These are phyloP conservation scores for Rhizopus sp. DNA, from an alignment of 371 early-diverging fungal genomes.

Conservation along the genomic window DNA sequence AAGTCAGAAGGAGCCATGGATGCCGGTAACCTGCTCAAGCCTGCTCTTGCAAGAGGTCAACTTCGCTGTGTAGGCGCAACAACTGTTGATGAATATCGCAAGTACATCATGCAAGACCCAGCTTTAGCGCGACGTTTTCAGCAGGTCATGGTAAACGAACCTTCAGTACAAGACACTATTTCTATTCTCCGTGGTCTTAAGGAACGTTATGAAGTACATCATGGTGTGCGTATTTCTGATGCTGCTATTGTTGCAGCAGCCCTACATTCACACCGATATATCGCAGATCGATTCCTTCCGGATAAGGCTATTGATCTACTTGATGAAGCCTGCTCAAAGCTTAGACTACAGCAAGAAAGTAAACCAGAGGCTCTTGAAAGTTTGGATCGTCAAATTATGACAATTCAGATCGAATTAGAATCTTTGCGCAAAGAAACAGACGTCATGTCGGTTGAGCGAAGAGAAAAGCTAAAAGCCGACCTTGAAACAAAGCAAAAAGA, in stretches of 20 bases:
- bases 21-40: slow-evolving; percentile 87
- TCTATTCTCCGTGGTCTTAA: slow-evolving; percentile 83
- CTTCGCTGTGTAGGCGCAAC: slow-evolving; percentile 90
- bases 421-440: slow-evolving; percentile 78
- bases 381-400: slow-evolving; percentile 74
- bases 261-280: slow-evolving; percentile 76
- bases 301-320: slow-evolving; percentile 86
- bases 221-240: slow-evolving; percentile 86
- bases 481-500: slow-evolving; percentile 68
- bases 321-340: slow-evolving; percentile 87
- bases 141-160: slow-evolving; percentile 72
- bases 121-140: slow-evolving; percentile 90
- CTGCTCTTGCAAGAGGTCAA: slow-evolving; percentile 80
- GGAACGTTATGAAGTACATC: slow-evolving; percentile 85
- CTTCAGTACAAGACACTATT: slow-evolving; percentile 79
- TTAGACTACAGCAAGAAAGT: slow-evolving; percentile 80
- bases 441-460: slow-evolving; percentile 68
- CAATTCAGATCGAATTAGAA: slow-evolving; percentile 76
- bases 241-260: slow-evolving; percentile 83
- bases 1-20: slow-evolving; percentile 78
- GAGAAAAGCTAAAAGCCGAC: slow-evolving; percentile 64
- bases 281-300: slow-evolving; percentile 63
- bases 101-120: slow-evolving; percentile 82
- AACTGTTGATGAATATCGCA: slow-evolving; percentile 87
- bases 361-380: slow-evolving; percentile 80